phyloP scores from a whole-genome alignment of 305 asterid species.

The Fraxinus dipetala region DNA sequence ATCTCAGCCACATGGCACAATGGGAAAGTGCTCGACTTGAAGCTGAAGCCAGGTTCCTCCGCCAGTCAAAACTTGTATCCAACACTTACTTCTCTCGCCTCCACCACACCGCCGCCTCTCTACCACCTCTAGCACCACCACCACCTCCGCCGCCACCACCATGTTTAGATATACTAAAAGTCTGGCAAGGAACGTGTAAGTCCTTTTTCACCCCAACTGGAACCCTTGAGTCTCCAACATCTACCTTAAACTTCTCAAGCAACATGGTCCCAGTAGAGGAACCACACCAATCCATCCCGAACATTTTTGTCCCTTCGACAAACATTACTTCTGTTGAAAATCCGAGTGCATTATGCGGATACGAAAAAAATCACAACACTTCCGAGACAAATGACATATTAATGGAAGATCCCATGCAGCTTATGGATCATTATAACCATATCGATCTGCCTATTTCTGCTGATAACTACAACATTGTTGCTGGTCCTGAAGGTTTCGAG shows the following conservation, averaged over 20 bases:
- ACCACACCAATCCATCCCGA: neutral
- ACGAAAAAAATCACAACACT: neutral
- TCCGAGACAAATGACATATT: neutral
- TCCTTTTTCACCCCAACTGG: neutral
- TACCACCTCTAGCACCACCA: neutral
- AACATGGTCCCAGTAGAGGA: neutral
- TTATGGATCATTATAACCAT: neutral
- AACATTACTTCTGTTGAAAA: neutral
- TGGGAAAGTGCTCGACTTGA: slow-evolving; percentile 24
- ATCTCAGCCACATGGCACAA: slow-evolving; percentile 18
- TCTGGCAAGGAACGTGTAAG: slow-evolving; percentile 15
- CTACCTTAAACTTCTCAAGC: slow-evolving; percentile 17
- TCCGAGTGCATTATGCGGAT: neutral
- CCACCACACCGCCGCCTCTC: neutral
- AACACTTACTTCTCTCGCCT: neutral
- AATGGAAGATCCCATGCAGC: neutral
- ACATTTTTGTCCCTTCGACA: neutral
- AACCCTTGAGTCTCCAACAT: slow-evolving; percentile 17
- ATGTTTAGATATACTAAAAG: slow-evolving; percentile 13
- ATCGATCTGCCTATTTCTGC: neutral
- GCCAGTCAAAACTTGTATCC: slow-evolving; percentile 3
- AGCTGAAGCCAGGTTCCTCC: slow-evolving; percentile 17
- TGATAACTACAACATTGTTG: neutral
- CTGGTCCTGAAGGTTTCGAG: slow-evolving; percentile 7
- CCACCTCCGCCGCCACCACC: neutral